phyloP scores from a whole-genome alignment of 163 green algal species.

The Chlamydomonas reinhardtii region DNA sequence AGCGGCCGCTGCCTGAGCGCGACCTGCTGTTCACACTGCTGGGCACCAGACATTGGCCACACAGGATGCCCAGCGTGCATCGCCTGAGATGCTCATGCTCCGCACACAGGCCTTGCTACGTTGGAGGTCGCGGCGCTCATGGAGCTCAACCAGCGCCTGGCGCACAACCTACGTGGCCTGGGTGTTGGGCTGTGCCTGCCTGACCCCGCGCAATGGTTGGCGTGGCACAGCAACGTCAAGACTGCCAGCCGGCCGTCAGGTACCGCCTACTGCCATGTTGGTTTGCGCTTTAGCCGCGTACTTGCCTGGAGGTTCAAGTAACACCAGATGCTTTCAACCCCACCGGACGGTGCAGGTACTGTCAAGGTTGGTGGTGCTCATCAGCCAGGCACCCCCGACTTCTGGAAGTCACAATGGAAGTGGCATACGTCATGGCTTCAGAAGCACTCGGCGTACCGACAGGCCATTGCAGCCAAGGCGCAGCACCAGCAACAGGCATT shows the following conservation, averaged over 20 bases:
- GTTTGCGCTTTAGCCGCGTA: background rate
- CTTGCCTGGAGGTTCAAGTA: no score
- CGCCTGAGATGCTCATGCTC: no score
- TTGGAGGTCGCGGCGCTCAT: background rate
- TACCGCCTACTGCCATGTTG: background rate
- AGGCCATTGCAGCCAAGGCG: background rate
- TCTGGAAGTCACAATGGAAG: slow-evolving; percentile 18
- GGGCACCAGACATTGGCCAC: no score
- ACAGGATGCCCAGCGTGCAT: no score
- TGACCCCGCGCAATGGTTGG: slow-evolving; percentile 24
- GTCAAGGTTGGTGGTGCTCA: background rate
- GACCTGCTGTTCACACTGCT: no score
- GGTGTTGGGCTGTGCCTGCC: slow-evolving; percentile 12
- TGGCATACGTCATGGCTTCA: slow-evolving; percentile 19
- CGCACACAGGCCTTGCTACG: no score
- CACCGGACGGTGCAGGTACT: background rate
- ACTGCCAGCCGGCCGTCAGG: slow-evolving; percentile 1
- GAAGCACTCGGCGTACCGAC: background rate
- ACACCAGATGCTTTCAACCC: background rate
- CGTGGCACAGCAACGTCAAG: slow-evolving; percentile 51
- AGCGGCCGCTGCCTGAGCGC: no score
- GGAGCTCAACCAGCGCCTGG: background rate
- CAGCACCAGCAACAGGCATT: background rate
- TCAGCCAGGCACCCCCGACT: background rate
- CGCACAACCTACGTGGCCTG: background rate